These are phyloP conservation scores for Mycena filopes DNA, from an alignment of 768 basidiomycete genomes.

Conservation along the genomic window DNA sequence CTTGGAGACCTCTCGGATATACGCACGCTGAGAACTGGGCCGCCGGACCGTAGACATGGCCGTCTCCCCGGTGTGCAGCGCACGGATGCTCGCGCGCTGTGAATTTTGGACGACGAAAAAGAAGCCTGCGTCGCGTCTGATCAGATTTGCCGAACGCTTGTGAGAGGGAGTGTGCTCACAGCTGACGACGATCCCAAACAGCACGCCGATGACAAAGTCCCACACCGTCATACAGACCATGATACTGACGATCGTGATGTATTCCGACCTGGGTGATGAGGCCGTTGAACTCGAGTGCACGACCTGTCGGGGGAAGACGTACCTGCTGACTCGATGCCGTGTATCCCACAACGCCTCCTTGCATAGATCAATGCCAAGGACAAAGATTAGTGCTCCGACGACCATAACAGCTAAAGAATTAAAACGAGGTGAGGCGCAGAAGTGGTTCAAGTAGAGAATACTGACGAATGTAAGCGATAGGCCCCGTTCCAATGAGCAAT, in stretches of 20 bases:
- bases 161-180: constrained; percentile 60
- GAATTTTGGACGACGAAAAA: constrained; percentile 99
- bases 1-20: constrained; percentile 91
- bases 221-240: constrained; percentile 93
- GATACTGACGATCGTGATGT: constrained; percentile 86
- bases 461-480: constrained; percentile 93
- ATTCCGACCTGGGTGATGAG: constrained; percentile 65
- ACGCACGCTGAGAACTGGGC: constrained; percentile 87
- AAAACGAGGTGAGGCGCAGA: background rate
- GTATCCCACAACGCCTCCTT: constrained; percentile 99
- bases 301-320: constrained; percentile 34
- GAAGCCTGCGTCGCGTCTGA: constrained; percentile 79
- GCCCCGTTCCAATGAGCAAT: constrained; percentile 84
- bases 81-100: constrained; percentile 83
- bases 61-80: constrained; percentile 83
- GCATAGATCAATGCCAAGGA: constrained; percentile 92
- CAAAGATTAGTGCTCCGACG: constrained; percentile 92
- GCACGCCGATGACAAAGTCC: constrained; percentile 94
- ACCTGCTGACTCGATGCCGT: constrained; percentile 84
- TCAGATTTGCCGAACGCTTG: background rate
- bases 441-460: constrained; percentile 19
- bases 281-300: background rate
- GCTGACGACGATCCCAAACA: constrained; percentile 92
- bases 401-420: constrained; percentile 80
- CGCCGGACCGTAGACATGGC: constrained; percentile 92